Base-by-base conservation (phyloP, 2,329 filamentous ascomycete genomes). In the Fusarium guadeloupense region DNA sequence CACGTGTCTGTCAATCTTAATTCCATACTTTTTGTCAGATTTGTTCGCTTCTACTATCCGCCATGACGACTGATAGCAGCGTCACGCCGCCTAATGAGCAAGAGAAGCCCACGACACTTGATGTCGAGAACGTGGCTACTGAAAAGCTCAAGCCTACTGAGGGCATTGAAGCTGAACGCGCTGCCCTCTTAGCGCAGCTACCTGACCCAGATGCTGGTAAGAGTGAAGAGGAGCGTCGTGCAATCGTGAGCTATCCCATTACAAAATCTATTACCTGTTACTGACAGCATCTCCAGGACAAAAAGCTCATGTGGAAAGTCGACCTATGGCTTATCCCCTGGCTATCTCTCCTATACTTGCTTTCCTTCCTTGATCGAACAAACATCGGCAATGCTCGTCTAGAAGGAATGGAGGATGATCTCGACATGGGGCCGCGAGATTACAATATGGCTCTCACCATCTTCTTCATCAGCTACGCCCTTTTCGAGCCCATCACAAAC, bases 391-490 rank as follows among this genome's bases (percentile, higher is more conserved):
- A 88, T 72, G 85, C 85, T 3, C 66, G 68, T 9, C 62, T 70
- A 4, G 68, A 54, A 14, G 45, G 43, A 9, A 62, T 70, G 66
- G 68, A 70, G 26, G 54, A 49, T 0, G 47, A 50, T 1, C 50
- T 67, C 5, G 59, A 13, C 4, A 69, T 72, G 62, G 3, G 1
- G 13, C 1, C 28, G 6, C 3, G 48, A 34, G 79, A 88, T 69
- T 91, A 89, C 72, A 89, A 90, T 69, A 72, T 84, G 13, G 14
- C 66, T 5, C 77, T 85, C 8, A 75, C 73, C n/a, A 81, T 91
- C 64, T 91, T 91, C 77, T 91, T 91, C 76, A 80, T 91, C 49
- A 88, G 86, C 7, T 91, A 91, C 66, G 78, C 86, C 1, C 74
- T 89, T 12, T 87, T 87, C 54, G 87, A 90, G 69, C 82, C 83